Evolutionary conservation across 768 basidiomycete genomes (phyloP).

Genomic region (Boletellus ananiceps): DNA sequence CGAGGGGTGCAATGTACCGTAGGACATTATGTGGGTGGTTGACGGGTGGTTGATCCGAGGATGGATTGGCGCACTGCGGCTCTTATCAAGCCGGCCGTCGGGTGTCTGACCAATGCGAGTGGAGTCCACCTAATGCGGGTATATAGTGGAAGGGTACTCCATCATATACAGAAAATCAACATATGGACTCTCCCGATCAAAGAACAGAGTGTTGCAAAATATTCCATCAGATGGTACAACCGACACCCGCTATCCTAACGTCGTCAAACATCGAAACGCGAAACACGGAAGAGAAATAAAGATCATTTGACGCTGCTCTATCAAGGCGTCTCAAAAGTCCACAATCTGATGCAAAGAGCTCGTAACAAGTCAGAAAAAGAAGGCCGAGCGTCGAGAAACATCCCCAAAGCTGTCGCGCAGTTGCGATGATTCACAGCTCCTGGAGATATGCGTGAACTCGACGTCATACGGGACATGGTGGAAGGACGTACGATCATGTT

Average conservation of each 20-base stretch:
- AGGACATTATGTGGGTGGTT: too few species aligned
- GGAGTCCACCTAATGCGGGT: too few species aligned
- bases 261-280: neutral
- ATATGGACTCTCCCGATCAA: neutral
- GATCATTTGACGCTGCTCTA: constrained; percentile 11
- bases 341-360: constrained; percentile 12
- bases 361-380: neutral
- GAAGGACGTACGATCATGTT: constrained; percentile 56
- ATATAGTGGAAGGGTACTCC: too few species aligned
- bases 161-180: neutral
- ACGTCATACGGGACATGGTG: neutral
- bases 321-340: constrained; percentile 15
- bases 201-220: too few species aligned
- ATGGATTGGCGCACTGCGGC: too few species aligned
- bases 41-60: too few species aligned
- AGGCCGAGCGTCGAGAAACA: constrained; percentile 6
- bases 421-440: constrained; percentile 28
- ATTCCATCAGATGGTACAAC: neutral
- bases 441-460: constrained; percentile 8
- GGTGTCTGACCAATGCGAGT: too few species aligned
- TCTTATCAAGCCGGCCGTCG: too few species aligned
- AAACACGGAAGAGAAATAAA: neutral
- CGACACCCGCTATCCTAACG: constrained; percentile 2
- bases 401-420: neutral
- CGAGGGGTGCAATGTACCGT: too few species aligned